Conservation (phyloP, 495 filamentous ascomycete genomes). For the Neurospora sp. region DNA sequence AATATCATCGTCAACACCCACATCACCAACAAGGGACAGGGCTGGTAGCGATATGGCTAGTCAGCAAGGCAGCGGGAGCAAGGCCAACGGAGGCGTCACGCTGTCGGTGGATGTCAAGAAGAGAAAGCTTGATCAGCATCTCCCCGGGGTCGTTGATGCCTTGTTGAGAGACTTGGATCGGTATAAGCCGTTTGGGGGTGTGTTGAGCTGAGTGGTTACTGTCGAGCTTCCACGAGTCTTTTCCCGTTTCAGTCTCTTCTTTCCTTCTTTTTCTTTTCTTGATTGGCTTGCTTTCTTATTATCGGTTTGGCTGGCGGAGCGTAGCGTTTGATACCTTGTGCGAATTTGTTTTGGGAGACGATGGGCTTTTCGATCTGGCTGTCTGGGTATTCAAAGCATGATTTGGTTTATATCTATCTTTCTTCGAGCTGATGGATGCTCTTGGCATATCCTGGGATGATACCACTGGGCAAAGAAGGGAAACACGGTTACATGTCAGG, state of each 20-base stretch:
- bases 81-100: slow-evolving; percentile 28
- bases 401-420: background rate
- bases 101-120: slow-evolving; percentile 83
- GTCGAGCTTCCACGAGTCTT: background rate
- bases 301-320: background rate
- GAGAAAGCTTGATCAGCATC: slow-evolving; percentile 63
- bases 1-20: slow-evolving; percentile 17
- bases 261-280: slow-evolving; percentile 1
- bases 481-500: background rate
- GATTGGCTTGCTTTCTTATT: slow-evolving; percentile 5
- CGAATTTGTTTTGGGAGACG: background rate
- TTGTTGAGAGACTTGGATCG: slow-evolving; percentile 83
- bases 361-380: background rate
- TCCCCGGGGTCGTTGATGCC: slow-evolving; percentile 78
- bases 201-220: slow-evolving; percentile 22
- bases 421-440: background rate
- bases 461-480: background rate
- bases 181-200: slow-evolving; percentile 58
- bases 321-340: background rate
- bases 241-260: background rate
- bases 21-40: slow-evolving; percentile 30
- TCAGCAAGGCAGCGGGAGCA: slow-evolving; percentile 6
- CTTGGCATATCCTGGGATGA: background rate
- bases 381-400: background rate
- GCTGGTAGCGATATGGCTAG: slow-evolving; percentile 19